These are phyloP conservation scores for Bondarzewia mesenterica DNA, from an alignment of 1,284 basidiomycete species.

Conservation along the genomic window DNA sequence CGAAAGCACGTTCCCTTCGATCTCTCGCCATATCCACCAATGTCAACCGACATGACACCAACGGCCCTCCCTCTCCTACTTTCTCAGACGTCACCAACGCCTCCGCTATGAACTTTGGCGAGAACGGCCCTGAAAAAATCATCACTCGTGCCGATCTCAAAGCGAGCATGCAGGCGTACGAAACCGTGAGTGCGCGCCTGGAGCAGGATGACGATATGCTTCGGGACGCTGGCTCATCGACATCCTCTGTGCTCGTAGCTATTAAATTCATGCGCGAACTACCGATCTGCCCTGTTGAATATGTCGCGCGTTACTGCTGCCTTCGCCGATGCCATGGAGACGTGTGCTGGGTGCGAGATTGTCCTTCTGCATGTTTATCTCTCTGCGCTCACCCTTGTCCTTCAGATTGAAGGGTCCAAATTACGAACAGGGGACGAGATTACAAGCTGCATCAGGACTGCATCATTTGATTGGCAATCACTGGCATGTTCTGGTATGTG, in stretches of 20 bases:
- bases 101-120: constrained; percentile 66
- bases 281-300: constrained; percentile 75
- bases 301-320: constrained; percentile 83
- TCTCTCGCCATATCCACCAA: constrained; percentile 39
- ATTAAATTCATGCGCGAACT: constrained; percentile 72
- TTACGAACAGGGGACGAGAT: constrained; percentile 68
- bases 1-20: constrained; percentile 53
- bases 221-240: neutral
- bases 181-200: constrained; percentile 54
- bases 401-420: constrained; percentile 69
- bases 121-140: constrained; percentile 67
- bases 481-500: constrained; percentile 77
- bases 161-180: constrained; percentile 70
- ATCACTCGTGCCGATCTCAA: constrained; percentile 79
- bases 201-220: no score
- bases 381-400: neutral
- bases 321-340: constrained; percentile 82
- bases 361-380: neutral
- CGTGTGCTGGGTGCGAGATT: constrained; percentile 64
- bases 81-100: constrained; percentile 76
- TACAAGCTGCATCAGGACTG: constrained; percentile 81
- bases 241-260: constrained; percentile 37
- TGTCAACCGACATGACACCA: constrained; percentile 33
- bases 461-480: constrained; percentile 92
- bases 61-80: constrained; percentile 65